A percentile compares a stretch with the other conserved stretches of the same genome.
phyloP scores from a whole-genome alignment of 352 stramenopile species.

The Pythium scleroteichum region DNA sequence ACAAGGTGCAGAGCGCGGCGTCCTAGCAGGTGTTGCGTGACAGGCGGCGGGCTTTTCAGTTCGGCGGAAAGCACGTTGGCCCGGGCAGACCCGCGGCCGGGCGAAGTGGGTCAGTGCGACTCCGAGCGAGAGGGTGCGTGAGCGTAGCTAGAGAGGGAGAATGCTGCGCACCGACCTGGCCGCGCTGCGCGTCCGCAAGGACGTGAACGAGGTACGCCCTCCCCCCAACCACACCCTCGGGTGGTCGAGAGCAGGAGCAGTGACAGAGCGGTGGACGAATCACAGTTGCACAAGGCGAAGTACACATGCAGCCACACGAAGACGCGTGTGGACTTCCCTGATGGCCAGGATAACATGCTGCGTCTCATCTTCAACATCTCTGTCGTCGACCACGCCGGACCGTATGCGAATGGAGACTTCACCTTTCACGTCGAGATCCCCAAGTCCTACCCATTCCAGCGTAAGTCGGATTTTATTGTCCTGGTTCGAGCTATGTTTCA shows the following conservation, averaged over 20 bases:
- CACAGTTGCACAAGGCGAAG: slow-evolving; percentile 76
- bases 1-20: slow-evolving; percentile 7
- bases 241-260: too few species aligned
- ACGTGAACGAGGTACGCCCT: slow-evolving; percentile 90
- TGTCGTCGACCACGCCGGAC: slow-evolving; percentile 64
- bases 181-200: slow-evolving; percentile 78
- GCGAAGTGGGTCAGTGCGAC: slow-evolving; percentile 13
- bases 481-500: too few species aligned
- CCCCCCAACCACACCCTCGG: too few species aligned
- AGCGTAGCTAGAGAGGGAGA: background rate
- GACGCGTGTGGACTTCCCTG: slow-evolving; percentile 83
- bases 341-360: slow-evolving; percentile 82
- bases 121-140: background rate
- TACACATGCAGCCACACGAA: slow-evolving; percentile 76
- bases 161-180: slow-evolving; percentile 78
- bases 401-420: slow-evolving; percentile 86
- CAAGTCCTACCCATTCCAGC: slow-evolving; percentile 85
- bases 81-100: slow-evolving; percentile 10
- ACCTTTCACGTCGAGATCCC: slow-evolving; percentile 87
- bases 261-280: slow-evolving; percentile 1
- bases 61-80: slow-evolving; percentile 10
- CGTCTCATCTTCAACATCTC: slow-evolving; percentile 80
- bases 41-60: slow-evolving; percentile 20
- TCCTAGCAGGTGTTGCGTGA: slow-evolving; percentile 29
- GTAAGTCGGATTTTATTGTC: slow-evolving; percentile 35